Percentiles rank a stretch among this genome's conserved stretches.
These are phyloP conservation scores for Colletotrichum neosansevieriae DNA, from an alignment of 2,329 filamentous ascomycete genomes.

Conservation along the genomic window DNA sequence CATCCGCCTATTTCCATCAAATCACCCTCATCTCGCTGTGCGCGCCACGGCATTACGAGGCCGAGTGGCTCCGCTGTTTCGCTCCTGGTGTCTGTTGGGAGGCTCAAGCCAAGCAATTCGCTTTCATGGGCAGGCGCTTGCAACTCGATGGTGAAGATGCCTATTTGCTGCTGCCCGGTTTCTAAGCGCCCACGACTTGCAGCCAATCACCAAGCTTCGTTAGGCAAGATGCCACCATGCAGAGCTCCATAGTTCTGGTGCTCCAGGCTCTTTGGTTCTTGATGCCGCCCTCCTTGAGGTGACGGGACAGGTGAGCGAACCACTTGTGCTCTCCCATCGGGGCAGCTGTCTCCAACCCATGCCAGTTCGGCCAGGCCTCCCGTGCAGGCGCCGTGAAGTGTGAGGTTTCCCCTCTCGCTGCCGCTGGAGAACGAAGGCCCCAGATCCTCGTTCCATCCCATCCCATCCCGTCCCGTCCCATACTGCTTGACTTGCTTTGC, in stretches of 20 bases:
- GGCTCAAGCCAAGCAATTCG: conserved; percentile 32
- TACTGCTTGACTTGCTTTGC: conserved; percentile 21
- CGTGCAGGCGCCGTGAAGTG: conserved; percentile 8
- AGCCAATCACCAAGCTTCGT: conserved; percentile 41
- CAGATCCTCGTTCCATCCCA: conserved; percentile 26
- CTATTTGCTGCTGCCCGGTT: conserved; percentile 30
- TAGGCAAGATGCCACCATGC: conserved; percentile 40
- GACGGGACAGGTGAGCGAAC: neutral
- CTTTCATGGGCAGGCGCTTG: conserved; percentile 39
- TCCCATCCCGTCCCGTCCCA: neutral
- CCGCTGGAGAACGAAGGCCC: conserved; percentile 27
- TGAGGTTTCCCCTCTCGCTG: conserved; percentile 17
- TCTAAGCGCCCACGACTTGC: conserved; percentile 40
- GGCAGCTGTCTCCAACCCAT: conserved; percentile 31
- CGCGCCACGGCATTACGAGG: conserved; percentile 33
- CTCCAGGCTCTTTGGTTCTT: conserved; percentile 34
- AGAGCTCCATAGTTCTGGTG: conserved; percentile 31
- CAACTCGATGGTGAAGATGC: conserved; percentile 35
- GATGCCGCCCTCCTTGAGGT: conserved; percentile 25
- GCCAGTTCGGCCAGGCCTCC: conserved; percentile 29
- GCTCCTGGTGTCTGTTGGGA: conserved; percentile 25
- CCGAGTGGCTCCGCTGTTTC: conserved; percentile 21
- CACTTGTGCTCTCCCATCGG: conserved; percentile 18
- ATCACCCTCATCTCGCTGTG: conserved; percentile 29
- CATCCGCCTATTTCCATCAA: conserved; percentile 14